A percentile compares a stretch with the other conserved stretches of the same genome.
Conservation (phyloP, 495 filamentous ascomycete species). For the Daldinia caldariorum region DNA sequence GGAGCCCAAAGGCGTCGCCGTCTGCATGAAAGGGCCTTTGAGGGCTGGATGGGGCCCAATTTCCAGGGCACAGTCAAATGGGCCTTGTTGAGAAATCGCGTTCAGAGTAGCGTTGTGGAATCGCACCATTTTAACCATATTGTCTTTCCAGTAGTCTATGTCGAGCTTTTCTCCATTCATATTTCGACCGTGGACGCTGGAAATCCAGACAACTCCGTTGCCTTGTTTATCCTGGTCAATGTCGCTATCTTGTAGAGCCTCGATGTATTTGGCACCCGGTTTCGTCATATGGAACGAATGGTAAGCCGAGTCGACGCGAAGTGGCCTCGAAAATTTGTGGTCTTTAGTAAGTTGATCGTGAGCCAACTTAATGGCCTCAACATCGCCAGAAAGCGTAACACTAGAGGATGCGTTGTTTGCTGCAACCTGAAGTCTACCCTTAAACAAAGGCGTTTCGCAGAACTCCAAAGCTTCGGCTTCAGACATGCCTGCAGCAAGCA, state of each 20-base stretch:
- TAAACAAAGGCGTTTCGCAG: constrained; percentile 44
- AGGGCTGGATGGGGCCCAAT: constrained; percentile 67
- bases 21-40: constrained; percentile 58
- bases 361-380: constrained; percentile 51
- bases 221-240: constrained; percentile 36
- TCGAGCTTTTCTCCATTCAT: constrained; percentile 37
- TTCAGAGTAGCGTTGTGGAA: constrained; percentile 63
- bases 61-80: constrained; percentile 61
- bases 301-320: constrained; percentile 66
- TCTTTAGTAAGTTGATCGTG: constrained; percentile 46
- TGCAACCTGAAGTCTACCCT: constrained; percentile 49
- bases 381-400: constrained; percentile 57
- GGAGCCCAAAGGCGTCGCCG: constrained; percentile 46
- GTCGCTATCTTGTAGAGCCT: constrained; percentile 42
- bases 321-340: constrained; percentile 52
- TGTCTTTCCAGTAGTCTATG: constrained; percentile 66
- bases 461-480: constrained; percentile 49
- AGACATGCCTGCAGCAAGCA: constrained; percentile 52
- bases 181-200: constrained; percentile 49
- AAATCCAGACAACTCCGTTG: constrained; percentile 51
- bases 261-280: constrained; percentile 54
- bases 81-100: constrained; percentile 47
- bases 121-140: constrained; percentile 66
- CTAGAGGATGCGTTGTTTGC: constrained; percentile 54
- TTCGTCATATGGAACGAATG: constrained; percentile 68